Percentiles rank a stretch among this genome's conserved stretches.
These are phyloP conservation scores for Excoecaria cochinchinensis DNA, from an alignment of 345 rosid genomes.

Conservation along the genomic window DNA sequence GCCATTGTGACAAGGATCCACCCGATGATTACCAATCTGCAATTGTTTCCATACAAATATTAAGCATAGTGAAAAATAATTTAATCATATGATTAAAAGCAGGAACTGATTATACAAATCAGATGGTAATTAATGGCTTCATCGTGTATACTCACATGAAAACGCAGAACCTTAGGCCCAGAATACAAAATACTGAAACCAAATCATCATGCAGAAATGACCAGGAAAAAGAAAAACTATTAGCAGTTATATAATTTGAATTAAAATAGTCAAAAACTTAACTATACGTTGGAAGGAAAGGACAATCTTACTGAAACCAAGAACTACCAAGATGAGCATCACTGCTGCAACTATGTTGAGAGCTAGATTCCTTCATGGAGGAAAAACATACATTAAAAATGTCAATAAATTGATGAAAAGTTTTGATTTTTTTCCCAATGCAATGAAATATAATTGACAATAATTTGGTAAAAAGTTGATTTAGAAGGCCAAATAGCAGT, in stretches of 20 bases:
- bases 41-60: not conserved
- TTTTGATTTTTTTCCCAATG: too few relatives aligned
- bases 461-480: too few relatives aligned
- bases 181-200: slow-evolving; percentile 42
- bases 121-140: not conserved
- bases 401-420: not conserved
- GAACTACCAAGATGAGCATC: slow-evolving; percentile 43
- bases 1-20: slow-evolving; percentile 56
- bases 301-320: slow-evolving; percentile 48
- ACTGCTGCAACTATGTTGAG: slow-evolving; percentile 37
- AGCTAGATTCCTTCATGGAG: slow-evolving; percentile 38
- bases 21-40: slow-evolving; percentile 48
- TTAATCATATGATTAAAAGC: not conserved
- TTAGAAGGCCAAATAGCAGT: too few relatives aligned
- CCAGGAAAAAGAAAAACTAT: not conserved
- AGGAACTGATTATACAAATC: not conserved
- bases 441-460: too few relatives aligned
- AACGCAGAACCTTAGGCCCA: slow-evolving; percentile 42
- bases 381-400: not conserved
- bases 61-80: not conserved
- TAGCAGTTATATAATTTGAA: not conserved
- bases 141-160: slow-evolving; percentile 41
- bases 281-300: not conserved
- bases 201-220: not conserved
- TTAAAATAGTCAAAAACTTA: not conserved